These are phyloP conservation scores for Ganoderma meredithae DNA, from an alignment of 1,284 basidiomycete genomes.

Conservation along the genomic window DNA sequence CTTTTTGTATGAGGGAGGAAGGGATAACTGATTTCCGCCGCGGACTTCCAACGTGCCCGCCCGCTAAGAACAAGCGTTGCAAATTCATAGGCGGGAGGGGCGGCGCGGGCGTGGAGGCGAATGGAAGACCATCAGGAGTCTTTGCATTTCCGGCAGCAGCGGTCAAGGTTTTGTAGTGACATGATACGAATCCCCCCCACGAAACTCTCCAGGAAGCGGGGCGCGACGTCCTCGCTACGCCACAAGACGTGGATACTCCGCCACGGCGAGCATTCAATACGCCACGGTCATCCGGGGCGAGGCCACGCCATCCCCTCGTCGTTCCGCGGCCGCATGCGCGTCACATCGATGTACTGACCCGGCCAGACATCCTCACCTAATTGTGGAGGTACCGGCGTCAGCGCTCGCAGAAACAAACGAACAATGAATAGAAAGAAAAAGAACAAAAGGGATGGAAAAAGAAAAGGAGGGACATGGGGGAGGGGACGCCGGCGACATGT, in stretches of 20 bases:
- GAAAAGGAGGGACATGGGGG: background rate
- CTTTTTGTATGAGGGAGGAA: background rate
- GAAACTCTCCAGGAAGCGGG: background rate
- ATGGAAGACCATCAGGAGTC: background rate
- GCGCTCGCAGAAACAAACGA: constrained; percentile 15
- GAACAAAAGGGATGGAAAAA: background rate
- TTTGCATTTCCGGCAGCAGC: background rate
- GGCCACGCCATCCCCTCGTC: constrained; percentile 71
- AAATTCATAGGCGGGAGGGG: constrained; percentile 1
- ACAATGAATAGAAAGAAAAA: background rate
- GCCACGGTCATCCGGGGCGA: constrained; percentile 52
- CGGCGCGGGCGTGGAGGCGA: constrained; percentile 3
- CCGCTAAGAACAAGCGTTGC: background rate
- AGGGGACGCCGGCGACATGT: background rate
- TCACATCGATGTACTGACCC: constrained; percentile 75
- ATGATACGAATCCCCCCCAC: background rate
- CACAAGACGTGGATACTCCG: background rate
- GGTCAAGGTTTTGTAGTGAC: background rate
- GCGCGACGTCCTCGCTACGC: too few relatives aligned
- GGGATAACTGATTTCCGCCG: background rate
- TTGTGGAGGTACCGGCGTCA: constrained; percentile 13
- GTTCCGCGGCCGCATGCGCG: constrained; percentile 56
- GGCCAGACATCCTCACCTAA: constrained; percentile 73
- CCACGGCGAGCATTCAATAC: background rate
- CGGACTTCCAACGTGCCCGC: background rate